A percentile compares a stretch with the other conserved stretches of the same genome.
phyloP scores from a whole-genome alignment of 768 basidiomycete genomes.

The Xerocomus potaroensis region DNA sequence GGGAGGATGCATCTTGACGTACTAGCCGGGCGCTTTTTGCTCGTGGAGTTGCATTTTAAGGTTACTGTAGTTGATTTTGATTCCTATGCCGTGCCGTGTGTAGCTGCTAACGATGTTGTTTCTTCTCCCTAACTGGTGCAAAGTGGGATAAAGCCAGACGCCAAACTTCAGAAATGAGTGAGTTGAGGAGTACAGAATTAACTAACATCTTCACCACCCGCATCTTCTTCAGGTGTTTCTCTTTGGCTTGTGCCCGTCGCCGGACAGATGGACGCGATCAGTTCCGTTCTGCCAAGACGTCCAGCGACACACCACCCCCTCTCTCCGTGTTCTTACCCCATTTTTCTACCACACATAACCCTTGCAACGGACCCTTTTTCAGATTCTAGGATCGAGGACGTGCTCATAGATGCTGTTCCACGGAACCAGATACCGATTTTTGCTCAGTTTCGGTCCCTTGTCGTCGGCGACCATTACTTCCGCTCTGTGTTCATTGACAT shows the following conservation, averaged over 20 bases:
- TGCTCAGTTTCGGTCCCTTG: slow-evolving; percentile 50
- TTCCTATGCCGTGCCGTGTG: slow-evolving; percentile 3
- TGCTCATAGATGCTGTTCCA: slow-evolving; percentile 41
- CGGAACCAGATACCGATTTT: slow-evolving; percentile 31
- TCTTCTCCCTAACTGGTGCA: not conserved
- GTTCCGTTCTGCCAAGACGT: slow-evolving; percentile 43
- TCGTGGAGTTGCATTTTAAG: not conserved
- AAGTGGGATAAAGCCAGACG: not conserved
- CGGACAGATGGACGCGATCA: slow-evolving; percentile 41
- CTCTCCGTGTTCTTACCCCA: slow-evolving; percentile 48
- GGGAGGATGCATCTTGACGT: slow-evolving; percentile 2
- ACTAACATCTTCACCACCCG: not conserved
- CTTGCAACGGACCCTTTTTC: slow-evolving; percentile 42
- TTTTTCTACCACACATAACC: slow-evolving; percentile 68
- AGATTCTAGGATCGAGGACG: not conserved
- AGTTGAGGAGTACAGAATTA: too few relatives aligned
- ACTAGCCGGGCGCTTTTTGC: not conserved
- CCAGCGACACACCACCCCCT: slow-evolving; percentile 12
- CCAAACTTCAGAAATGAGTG: slow-evolving; percentile 18
- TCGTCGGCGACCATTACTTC: slow-evolving; percentile 60
- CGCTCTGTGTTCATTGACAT: slow-evolving; percentile 64
- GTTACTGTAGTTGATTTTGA: not conserved
- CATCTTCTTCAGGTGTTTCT: slow-evolving; percentile 42
- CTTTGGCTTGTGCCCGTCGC: slow-evolving; percentile 67
- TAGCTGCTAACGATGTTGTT: not conserved